Conservation (phyloP, 1,284 basidiomycete genomes). For the Chalciporus sp. region DNA sequence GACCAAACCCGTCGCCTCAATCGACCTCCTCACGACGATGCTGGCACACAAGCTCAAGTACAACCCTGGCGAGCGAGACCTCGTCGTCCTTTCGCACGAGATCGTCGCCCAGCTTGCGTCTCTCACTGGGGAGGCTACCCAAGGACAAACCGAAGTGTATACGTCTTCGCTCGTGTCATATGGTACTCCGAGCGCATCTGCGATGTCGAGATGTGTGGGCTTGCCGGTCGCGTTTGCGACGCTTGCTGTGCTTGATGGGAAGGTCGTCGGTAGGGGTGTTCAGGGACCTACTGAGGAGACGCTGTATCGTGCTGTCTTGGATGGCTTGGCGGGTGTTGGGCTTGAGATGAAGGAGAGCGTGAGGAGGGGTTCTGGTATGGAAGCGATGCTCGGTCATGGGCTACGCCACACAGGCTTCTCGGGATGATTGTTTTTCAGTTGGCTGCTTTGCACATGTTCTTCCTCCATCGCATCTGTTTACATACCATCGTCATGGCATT, state of each 20-base stretch:
- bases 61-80: constrained; percentile 74
- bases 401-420: constrained; percentile 11
- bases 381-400: constrained; percentile 27
- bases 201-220: constrained; percentile 91
- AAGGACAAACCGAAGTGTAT: constrained; percentile 56
- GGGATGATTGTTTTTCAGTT: not conserved
- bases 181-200: constrained; percentile 66
- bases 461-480: not conserved
- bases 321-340: constrained; percentile 61
- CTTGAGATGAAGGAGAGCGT: constrained; percentile 67
- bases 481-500: not conserved
- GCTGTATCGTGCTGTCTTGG: constrained; percentile 64
- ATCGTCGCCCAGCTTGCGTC: constrained; percentile 50
- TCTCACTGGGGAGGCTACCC: constrained; percentile 3
- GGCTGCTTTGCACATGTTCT: not conserved
- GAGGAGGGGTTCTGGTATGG: constrained; percentile 32
- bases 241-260: constrained; percentile 70
- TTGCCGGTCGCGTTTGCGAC: constrained; percentile 84
- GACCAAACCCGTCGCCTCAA: constrained; percentile 53
- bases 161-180: constrained; percentile 77
- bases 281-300: constrained; percentile 62
- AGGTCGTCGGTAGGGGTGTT: constrained; percentile 61
- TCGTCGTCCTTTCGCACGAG: constrained; percentile 88
- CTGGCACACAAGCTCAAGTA: constrained; percentile 81
- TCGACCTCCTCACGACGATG: constrained; percentile 80